phyloP scores from a whole-genome alignment of 345 rosid genomes.

The Eutrema yunnanense region DNA sequence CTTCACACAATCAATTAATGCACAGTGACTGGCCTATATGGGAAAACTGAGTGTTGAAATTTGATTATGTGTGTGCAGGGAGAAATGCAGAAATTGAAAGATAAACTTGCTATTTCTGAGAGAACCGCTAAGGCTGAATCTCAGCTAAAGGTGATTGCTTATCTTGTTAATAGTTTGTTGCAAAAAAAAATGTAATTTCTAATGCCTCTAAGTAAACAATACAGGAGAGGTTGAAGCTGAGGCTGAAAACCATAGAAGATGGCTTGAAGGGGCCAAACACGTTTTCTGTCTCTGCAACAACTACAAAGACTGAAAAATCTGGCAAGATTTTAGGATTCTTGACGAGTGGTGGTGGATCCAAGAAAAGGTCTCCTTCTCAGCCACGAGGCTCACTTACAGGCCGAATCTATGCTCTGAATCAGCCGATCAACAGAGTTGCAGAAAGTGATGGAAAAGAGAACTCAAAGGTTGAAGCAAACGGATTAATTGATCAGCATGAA shows the following conservation, averaged over 20 bases:
- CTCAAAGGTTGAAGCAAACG: constrained; percentile 32
- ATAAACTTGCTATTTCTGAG: constrained; percentile 65
- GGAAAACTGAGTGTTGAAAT: background rate
- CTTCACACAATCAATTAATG: background rate
- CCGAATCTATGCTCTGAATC: constrained; percentile 40
- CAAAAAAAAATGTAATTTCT: background rate
- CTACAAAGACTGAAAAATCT: constrained; percentile 45
- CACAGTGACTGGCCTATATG: background rate
- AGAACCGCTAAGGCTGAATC: constrained; percentile 93
- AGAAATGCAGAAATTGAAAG: constrained; percentile 81
- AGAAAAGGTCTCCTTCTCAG: constrained; percentile 66
- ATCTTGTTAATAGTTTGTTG: background rate
- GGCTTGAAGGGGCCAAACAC: constrained; percentile 46
- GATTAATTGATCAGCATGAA: constrained; percentile 12
- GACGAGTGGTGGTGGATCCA: constrained; percentile 49
- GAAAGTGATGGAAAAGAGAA: constrained; percentile 68
- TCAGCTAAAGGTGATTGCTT: constrained; percentile 61
- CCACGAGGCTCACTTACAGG: constrained; percentile 47
- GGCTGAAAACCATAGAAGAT: constrained; percentile 77
- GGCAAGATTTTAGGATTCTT: constrained; percentile 64
- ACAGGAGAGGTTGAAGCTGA: constrained; percentile 77
- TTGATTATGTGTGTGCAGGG: constrained; percentile 42
- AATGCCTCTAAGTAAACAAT: background rate
- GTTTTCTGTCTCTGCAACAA: constrained; percentile 26
- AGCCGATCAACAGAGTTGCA: constrained; percentile 32